Base-by-base conservation (phyloP, 2,329 filamentous ascomycete genomes). In the Arthrobotrys entomopaga region DNA sequence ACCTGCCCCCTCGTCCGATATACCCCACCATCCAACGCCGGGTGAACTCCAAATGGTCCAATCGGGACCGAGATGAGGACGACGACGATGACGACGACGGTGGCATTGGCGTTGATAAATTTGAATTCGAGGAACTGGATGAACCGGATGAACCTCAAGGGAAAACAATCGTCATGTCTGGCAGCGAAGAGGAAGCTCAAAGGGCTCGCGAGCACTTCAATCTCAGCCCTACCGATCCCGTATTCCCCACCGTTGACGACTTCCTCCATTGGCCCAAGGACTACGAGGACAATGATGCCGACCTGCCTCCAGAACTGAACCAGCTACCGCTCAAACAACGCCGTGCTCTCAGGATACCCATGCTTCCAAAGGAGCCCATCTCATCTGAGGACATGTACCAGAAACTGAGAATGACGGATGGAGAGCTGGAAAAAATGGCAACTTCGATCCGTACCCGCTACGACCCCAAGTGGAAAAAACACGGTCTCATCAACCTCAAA, bases 1-100 rank as follows among this genome's bases (percentile, higher is more conserved):
- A 74, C 38, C 46, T 74, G 3, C 70, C 70, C 2, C 70, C 70
- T 16, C 63, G 63, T 29, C 70, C 70, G 16, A 74, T 74, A 58
- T 74, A 74, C 38, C 29, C 13, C 20, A 24, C 48, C 3, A 54
- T 38, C 8, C 70, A 74, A 58, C 26, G n/a, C 20, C 56, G 70
- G 10, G 46, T 26, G 3, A 61, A 66, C 24, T 49, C 11, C 1
- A 46, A 26, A 13, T 53, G 22, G 43, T 50, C 58, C 26, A n/a
- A 53, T 19, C 57, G n/a, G 2, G 16, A 54, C 38, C 29, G 29
- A 34, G 29, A 34, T 10, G 29, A 34, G 29, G 29, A 34, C 29
- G 29, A 34, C 6, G 29, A 34, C 5, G 29, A 8, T 10, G 2
- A 34, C 10, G 29, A 10, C 5, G 29, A 34, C 29, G 10, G 10